Percentiles rank a stretch among this genome's conserved stretches.
Evolutionary conservation across 2,329 filamentous ascomycete species (phyloP).

Genomic region (Claviceps pazoutovae): DNA sequence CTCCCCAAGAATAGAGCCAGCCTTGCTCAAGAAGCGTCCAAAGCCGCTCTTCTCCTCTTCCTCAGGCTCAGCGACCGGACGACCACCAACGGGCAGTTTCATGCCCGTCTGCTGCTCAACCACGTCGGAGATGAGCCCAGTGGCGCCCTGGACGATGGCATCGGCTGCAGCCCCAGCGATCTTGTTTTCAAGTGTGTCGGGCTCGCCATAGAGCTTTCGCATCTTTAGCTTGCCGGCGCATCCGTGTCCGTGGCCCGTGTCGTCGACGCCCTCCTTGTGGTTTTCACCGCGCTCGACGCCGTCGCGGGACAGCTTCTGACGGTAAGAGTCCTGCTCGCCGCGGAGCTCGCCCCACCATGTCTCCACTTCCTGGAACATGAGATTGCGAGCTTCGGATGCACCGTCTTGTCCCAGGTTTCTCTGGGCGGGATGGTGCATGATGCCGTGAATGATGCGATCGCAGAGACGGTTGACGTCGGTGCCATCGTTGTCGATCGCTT

Average conservation of each 20-base stretch:
- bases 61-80: constrained; percentile 12
- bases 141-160: constrained; percentile 43
- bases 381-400: constrained; percentile 52
- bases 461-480: constrained; percentile 57
- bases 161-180: constrained; percentile 42
- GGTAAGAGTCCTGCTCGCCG: constrained; percentile 50
- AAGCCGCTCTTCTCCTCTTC: constrained; percentile 52
- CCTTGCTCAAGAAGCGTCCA: constrained; percentile 57
- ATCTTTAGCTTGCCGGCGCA: constrained; percentile 67
- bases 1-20: constrained; percentile 51
- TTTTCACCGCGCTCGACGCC: constrained; percentile 69
- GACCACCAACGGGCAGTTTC: constrained; percentile 20
- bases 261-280: constrained; percentile 73
- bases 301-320: constrained; percentile 59
- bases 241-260: constrained; percentile 75
- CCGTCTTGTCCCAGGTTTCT: constrained; percentile 57
- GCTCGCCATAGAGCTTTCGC: constrained; percentile 47
- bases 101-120: constrained; percentile 32
- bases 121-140: constrained; percentile 34
- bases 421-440: constrained; percentile 80
- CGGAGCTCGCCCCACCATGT: constrained; percentile 67
- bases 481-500: constrained; percentile 69
- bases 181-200: constrained; percentile 38
- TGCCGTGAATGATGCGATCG: constrained; percentile 63
- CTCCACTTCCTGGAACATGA: constrained; percentile 69